Evolutionary conservation across 2,329 filamentous ascomycete genomes (phyloP).

Genomic region (Cladophialophora exuberans): DNA sequence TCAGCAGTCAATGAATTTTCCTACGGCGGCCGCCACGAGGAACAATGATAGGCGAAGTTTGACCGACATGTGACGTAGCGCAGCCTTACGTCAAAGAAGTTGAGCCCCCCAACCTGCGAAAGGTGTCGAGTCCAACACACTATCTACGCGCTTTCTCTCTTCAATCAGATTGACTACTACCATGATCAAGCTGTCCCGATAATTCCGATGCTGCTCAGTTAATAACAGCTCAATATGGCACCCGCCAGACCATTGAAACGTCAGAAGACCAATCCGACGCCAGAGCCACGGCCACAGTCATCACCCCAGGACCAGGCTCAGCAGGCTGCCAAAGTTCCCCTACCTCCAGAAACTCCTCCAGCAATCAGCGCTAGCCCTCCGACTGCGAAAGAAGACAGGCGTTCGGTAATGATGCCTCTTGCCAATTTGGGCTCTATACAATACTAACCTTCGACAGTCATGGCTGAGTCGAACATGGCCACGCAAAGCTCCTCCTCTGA

Average conservation of each 20-base stretch:
- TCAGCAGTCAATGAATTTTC: too few relatives aligned
- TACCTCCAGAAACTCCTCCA: slow-evolving; percentile 24
- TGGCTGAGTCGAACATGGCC: slow-evolving; percentile 54
- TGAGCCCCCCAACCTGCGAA: too few relatives aligned
- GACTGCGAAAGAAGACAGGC: slow-evolving; percentile 4
- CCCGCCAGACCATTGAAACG: slow-evolving; percentile 32
- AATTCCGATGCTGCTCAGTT: not conserved
- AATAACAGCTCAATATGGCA: slow-evolving; percentile 23
- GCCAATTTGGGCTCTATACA: not conserved
- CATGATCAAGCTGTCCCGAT: not conserved
- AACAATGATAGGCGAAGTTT: not conserved
- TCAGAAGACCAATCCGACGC: slow-evolving; percentile 32
- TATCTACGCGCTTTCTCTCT: too few relatives aligned
- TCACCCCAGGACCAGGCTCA: slow-evolving; percentile 18
- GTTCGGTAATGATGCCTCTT: slow-evolving; percentile 20
- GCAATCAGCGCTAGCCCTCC: not conserved
- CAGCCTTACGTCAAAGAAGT: too few relatives aligned
- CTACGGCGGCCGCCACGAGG: too few relatives aligned
- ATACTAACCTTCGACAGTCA: slow-evolving; percentile 15
- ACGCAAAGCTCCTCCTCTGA: slow-evolving; percentile 52
- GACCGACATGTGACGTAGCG: slow-evolving; percentile 8
- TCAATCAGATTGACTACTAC: too few relatives aligned
- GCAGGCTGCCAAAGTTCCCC: slow-evolving; percentile 22
- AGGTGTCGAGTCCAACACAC: too few relatives aligned
- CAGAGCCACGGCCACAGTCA: slow-evolving; percentile 8